Conservation (phyloP, 495 filamentous ascomycete genomes). For the Margaritispora aquatica region DNA sequence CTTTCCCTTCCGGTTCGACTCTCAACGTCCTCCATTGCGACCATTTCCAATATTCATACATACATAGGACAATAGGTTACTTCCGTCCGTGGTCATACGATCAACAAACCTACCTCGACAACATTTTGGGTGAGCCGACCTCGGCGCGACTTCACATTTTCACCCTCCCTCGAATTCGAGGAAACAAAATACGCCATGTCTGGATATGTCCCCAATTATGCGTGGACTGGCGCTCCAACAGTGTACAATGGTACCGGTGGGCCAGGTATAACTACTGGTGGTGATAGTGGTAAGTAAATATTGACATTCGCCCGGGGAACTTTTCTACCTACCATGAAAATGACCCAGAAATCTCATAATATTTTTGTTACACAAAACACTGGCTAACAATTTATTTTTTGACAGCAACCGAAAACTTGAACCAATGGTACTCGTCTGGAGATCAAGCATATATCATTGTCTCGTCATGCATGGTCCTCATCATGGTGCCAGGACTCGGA, state of each 20-base stretch:
- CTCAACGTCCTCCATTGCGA: neutral
- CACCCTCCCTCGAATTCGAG: neutral
- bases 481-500: constrained; percentile 77
- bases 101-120: neutral
- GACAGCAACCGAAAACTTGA: constrained; percentile 40
- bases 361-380: constrained; percentile 38
- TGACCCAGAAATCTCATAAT: neutral
- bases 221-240: constrained; percentile 73
- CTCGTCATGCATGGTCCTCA: constrained; percentile 86
- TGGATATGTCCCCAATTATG: constrained; percentile 40
- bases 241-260: constrained; percentile 69
- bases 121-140: neutral
- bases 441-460: constrained; percentile 84
- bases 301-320: no score
- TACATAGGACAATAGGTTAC: neutral
- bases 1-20: no score
- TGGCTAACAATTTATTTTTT: constrained; percentile 26
- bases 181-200: neutral
- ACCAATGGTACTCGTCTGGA: constrained; percentile 70
- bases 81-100: neutral
- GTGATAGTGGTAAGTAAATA: constrained; percentile 68
- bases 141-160: neutral
- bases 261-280: constrained; percentile 46
- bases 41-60: neutral
- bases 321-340: neutral